Percentiles rank a stretch among this genome's conserved stretches.
phyloP scores from a whole-genome alignment of 2,329 filamentous ascomycete species.

The Madurella fahalii region DNA sequence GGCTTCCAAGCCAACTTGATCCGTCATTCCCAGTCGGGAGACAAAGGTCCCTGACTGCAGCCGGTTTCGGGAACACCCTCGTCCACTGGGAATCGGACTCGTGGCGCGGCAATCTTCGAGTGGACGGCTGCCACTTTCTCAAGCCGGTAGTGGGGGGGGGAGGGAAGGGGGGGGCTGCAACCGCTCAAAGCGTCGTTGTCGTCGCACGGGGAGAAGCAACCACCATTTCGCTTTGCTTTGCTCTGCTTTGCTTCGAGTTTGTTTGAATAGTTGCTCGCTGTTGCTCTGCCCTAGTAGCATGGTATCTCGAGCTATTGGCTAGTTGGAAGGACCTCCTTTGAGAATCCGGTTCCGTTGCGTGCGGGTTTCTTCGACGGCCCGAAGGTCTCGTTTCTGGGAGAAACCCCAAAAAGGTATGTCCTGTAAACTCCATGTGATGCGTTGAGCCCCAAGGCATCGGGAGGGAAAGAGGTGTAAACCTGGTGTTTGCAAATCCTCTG shows the following conservation, averaged over 20 bases:
- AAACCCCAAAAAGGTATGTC: neutral
- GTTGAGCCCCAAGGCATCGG: neutral
- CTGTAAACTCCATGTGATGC: neutral
- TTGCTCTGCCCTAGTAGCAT: neutral
- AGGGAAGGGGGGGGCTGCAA: too few species aligned
- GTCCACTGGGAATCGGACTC: neutral
- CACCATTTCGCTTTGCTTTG: neutral
- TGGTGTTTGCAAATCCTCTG: conserved; percentile 11
- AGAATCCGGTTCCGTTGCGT: neutral
- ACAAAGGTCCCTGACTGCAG: neutral
- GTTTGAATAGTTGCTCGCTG: neutral
- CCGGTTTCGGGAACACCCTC: neutral
- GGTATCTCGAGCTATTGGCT: neutral
- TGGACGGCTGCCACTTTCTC: too few species aligned
- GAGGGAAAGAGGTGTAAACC: neutral
- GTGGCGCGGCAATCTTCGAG: neutral
- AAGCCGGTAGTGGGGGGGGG: too few species aligned
- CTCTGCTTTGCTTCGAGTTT: neutral
- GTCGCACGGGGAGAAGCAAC: neutral
- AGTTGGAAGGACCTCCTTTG: neutral
- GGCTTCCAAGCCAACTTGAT: neutral
- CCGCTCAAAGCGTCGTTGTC: neutral
- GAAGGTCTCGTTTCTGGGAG: neutral
- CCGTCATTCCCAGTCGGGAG: too few species aligned
- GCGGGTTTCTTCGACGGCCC: neutral